Base-by-base conservation (phyloP, 306 rosid genomes). In the Myrica gale region DNA sequence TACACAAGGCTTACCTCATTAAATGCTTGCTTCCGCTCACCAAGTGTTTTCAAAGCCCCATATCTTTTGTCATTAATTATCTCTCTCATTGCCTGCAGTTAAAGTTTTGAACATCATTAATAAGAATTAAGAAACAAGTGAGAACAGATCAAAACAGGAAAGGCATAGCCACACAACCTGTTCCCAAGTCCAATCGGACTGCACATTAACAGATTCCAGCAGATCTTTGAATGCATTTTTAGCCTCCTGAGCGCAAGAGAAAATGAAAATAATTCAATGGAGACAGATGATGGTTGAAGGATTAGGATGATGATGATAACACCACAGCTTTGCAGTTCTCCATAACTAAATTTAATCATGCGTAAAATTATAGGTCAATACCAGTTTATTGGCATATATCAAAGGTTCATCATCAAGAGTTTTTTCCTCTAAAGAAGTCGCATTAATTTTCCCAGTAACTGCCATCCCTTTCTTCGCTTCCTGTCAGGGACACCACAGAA, bases 161-260 rank as follows among this genome's bases (percentile, higher is more conserved):
- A 67, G 73, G 60, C 50, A 54, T 53, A 74, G 19, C 44, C 74
- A 76, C 52, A 48, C 79, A 77, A 96, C 99, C 99, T 96, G 99
- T 80, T 96, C 99, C 99, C 99, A 96, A 61, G 97, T 85, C 99
- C 99, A 96, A 88, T 96, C 99, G 79, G 99, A 96, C 71, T 89
- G 95, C 39, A 96, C 99, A 79, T 89, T 96, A 32, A 77, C 97
- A 68, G 92, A 92, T 82, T 96, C 99, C 84, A 96, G 74, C 57
- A 96, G 98, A 1, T 89, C 88, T 86, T 96, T 96, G 78, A 96
- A 96, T 53, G 98, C 97, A 78, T 81, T 90, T 88, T 92, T 96
- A 76, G 99, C 99, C 84, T 96, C 99, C 99, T 96, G 73, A 71
- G 70, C 41, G 45, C 37, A 55, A 23, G 68, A 51, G 0, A 3